Percentiles rank a stretch among this genome's conserved stretches.
Evolutionary conservation across 768 basidiomycete genomes (phyloP).

Genomic region (Agaricus sinodeliciosus): DNA sequence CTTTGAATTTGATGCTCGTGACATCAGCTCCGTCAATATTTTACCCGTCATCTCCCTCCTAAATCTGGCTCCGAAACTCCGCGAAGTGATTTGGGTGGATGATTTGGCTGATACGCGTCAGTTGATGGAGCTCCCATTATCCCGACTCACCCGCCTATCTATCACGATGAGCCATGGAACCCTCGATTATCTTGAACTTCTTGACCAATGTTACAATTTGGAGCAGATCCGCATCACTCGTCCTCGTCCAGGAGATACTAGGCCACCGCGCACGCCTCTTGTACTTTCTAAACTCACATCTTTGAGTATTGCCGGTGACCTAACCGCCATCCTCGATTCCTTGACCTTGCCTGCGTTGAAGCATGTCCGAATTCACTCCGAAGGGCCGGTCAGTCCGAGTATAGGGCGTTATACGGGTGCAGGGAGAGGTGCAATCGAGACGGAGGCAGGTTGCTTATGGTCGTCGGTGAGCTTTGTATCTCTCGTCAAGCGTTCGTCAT

Average conservation of each 20-base stretch:
- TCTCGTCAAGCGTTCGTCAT: slow-evolving; percentile 24
- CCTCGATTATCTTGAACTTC: slow-evolving; percentile 24
- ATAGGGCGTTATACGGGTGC: slow-evolving; percentile 10
- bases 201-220: slow-evolving; percentile 25
- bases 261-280: slow-evolving; percentile 17
- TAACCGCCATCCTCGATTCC: slow-evolving; percentile 23
- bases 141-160: slow-evolving; percentile 21
- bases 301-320: slow-evolving; percentile 25
- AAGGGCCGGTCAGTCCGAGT: slow-evolving; percentile 5
- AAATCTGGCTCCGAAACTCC: slow-evolving; percentile 19
- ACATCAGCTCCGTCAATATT: slow-evolving; percentile 25
- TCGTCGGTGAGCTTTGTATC: slow-evolving; percentile 21
- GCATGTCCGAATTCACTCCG: slow-evolving; percentile 22
- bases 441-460: slow-evolving; percentile 15
- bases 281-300: slow-evolving; percentile 24
- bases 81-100: slow-evolving; percentile 26
- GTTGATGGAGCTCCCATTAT: slow-evolving; percentile 23
- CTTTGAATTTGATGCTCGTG: slow-evolving; percentile 27
- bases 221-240: slow-evolving; percentile 26
- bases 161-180: slow-evolving; percentile 25
- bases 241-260: slow-evolving; percentile 17
- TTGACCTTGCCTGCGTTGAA: slow-evolving; percentile 24
- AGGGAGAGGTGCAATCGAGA: slow-evolving; percentile 7
- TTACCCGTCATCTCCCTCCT: slow-evolving; percentile 23
- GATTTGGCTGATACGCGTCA: slow-evolving; percentile 26